Evolutionary conservation across 805 yeast genomes (phyloP).

Genomic region (Metschnikowia koreensis): DNA sequence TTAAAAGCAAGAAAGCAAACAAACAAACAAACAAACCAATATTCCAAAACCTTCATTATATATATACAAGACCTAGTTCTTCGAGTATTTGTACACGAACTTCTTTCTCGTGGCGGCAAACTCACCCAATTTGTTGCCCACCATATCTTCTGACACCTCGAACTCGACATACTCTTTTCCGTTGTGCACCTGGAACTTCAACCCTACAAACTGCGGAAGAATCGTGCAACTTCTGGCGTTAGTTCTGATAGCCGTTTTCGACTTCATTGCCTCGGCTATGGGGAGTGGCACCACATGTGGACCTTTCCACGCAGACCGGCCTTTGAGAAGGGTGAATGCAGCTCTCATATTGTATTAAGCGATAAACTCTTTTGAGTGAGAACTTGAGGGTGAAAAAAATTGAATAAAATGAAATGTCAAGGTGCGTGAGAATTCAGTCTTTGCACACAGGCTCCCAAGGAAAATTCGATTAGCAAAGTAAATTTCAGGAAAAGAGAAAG

Average conservation of each 20-base stretch:
- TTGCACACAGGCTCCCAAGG: too few species aligned
- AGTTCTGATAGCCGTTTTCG: constrained; percentile 88
- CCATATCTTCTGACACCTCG: constrained; percentile 91
- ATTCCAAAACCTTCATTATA: constrained; percentile 4
- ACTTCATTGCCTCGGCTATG: constrained; percentile 76
- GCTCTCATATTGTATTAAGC: constrained; percentile 29
- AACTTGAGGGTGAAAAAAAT: neutral
- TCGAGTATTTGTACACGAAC: constrained; percentile 76
- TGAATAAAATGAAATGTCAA: too few species aligned
- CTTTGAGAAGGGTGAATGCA: constrained; percentile 29
- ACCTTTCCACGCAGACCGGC: constrained; percentile 54
- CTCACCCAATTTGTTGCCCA: constrained; percentile 92
- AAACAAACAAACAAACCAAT: neutral
- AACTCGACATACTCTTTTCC: constrained; percentile 92
- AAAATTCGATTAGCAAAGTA: too few species aligned
- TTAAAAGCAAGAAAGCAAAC: neutral
- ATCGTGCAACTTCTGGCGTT: constrained; percentile 94
- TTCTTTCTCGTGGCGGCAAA: constrained; percentile 92
- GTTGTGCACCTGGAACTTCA: constrained; percentile 92
- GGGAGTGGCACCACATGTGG: constrained; percentile 95
- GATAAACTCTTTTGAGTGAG: too few species aligned
- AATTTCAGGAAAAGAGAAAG: too few species aligned
- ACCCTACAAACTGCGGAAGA: constrained; percentile 92
- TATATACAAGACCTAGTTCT: constrained; percentile 44
- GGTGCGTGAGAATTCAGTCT: too few species aligned